phyloP scores from a whole-genome alignment of 116 monocot species.

The Phalaenopsis hybrid region DNA sequence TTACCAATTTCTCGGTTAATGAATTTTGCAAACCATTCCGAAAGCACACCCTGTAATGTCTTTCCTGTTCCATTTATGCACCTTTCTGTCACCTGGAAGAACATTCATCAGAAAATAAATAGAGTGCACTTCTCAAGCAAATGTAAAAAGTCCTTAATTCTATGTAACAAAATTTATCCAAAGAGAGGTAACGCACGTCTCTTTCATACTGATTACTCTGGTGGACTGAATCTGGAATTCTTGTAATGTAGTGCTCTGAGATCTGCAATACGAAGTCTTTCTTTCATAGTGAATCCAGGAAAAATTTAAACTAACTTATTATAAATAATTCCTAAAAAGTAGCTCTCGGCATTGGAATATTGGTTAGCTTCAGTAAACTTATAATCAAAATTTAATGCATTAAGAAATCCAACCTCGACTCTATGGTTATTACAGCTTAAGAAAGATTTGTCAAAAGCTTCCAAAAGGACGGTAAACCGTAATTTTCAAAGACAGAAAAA shows the following conservation, averaged over 20 bases:
- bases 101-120: slow-evolving; percentile 8
- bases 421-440: background rate
- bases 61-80: slow-evolving; percentile 68
- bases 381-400: background rate
- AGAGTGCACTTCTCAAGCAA: slow-evolving; percentile 1
- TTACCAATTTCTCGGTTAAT: slow-evolving; percentile 79
- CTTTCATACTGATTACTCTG: slow-evolving; percentile 71
- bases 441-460: background rate
- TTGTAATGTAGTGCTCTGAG: slow-evolving; percentile 35
- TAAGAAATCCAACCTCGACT: background rate
- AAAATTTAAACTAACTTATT: background rate
- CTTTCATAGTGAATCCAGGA: background rate
- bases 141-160: background rate
- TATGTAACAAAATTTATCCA: background rate
- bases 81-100: slow-evolving; percentile 64
- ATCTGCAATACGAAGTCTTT: slow-evolving; percentile 39
- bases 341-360: background rate
- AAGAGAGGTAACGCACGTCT: slow-evolving; percentile 32
- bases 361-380: background rate
- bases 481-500: background rate
- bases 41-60: slow-evolving; percentile 62
- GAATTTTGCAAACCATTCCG: slow-evolving; percentile 71
- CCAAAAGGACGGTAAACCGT: background rate
- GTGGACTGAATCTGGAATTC: slow-evolving; percentile 68
- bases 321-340: background rate